Evolutionary conservation across 2,329 filamentous ascomycete genomes (phyloP).

Genomic region (Diaporthe batatas): DNA sequence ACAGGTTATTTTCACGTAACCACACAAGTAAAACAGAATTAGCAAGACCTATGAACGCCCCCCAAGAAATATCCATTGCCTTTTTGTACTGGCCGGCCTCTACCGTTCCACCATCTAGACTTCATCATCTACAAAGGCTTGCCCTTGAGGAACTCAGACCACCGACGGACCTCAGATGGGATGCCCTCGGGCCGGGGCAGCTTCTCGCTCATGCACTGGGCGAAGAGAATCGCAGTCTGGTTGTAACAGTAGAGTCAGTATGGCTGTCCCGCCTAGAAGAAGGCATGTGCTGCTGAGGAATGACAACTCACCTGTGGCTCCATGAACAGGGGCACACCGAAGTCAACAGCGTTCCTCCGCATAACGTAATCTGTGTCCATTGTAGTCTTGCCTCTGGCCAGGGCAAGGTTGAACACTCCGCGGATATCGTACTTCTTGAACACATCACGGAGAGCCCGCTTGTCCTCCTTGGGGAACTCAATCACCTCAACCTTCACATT

Average conservation of each 20-base stretch:
- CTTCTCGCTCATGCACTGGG: conserved; percentile 97
- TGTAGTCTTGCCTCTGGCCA: conserved; percentile 83
- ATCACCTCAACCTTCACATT: conserved; percentile 86
- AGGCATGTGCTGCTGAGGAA: neutral
- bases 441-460: conserved; percentile 92
- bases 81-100: conserved; percentile 30
- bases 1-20: conserved; percentile 35
- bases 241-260: conserved; percentile 49
- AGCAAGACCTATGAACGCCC: conserved; percentile 40
- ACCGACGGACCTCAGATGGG: conserved; percentile 89
- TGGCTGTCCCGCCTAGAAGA: neutral
- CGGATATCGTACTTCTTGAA: conserved; percentile 98
- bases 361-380: conserved; percentile 98
- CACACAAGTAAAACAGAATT: conserved; percentile 21
- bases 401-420: conserved; percentile 94
- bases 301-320: conserved; percentile 84
- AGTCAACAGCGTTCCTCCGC: conserved; percentile 98
- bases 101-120: conserved; percentile 27
- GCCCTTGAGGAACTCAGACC: conserved; percentile 94
- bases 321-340: conserved; percentile 98
- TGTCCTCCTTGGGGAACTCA: conserved; percentile 96
- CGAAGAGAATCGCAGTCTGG: conserved; percentile 94
- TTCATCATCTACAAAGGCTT: conserved; percentile 75
- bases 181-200: conserved; percentile 90
- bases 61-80: conserved; percentile 21